Percentiles rank a stretch among this genome's conserved stretches.
phyloP scores from a whole-genome alignment of 306 rosid genomes.

The Vachellia collinsii region DNA sequence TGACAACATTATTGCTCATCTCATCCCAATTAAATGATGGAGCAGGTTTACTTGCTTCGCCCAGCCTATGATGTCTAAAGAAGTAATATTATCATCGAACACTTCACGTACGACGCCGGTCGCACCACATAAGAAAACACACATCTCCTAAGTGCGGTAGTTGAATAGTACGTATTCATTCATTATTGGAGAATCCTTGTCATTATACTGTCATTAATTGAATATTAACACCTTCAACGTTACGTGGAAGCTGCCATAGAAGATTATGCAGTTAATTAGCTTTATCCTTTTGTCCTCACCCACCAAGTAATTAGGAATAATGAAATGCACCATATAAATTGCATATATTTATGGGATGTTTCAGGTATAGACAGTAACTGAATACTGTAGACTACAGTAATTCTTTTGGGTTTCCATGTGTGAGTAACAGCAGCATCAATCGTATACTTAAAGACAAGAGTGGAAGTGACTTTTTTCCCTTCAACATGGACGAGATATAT shows the following conservation, averaged over 20 bases:
- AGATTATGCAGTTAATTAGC: background rate
- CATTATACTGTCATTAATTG: background rate
- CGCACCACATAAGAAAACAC: background rate
- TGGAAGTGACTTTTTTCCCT: conserved; percentile 13
- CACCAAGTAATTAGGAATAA: background rate
- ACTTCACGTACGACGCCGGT: background rate
- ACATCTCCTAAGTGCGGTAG: background rate
- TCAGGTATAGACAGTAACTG: background rate
- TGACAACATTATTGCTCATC: background rate
- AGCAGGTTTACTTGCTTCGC: conserved; percentile 14
- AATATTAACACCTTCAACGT: background rate
- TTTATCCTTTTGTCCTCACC: background rate
- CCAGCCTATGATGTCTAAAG: background rate
- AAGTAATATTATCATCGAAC: background rate
- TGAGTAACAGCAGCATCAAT: background rate
- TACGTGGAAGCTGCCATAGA: background rate
- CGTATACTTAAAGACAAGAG: background rate
- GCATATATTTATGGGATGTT: background rate
- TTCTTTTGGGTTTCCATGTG: background rate
- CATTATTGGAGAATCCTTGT: background rate
- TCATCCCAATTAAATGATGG: background rate
- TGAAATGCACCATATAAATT: background rate
- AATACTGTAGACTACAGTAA: background rate
- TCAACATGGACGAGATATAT: background rate
- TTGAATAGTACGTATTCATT: background rate